A percentile compares a stretch with the other conserved stretches of the same genome.
phyloP scores from a whole-genome alignment of 2,329 filamentous ascomycete species.

The Trichoderma sp. region DNA sequence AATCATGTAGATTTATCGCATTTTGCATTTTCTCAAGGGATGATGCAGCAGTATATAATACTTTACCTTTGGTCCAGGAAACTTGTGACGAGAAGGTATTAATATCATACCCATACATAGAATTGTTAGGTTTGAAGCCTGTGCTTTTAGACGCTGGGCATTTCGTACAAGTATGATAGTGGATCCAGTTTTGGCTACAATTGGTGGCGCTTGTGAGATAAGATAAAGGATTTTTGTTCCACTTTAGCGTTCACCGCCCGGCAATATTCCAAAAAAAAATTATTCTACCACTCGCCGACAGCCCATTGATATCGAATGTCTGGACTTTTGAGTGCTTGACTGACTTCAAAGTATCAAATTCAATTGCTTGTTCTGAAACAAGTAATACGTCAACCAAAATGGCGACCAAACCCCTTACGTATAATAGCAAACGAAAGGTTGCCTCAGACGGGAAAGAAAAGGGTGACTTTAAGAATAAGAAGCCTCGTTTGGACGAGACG shows the following conservation, averaged over 20 bases:
- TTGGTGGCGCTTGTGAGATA: neutral
- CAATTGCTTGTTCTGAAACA: slow-evolving; percentile 10
- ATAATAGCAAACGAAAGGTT: slow-evolving; percentile 60
- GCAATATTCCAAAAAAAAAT: slow-evolving; percentile 34
- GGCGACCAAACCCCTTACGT: slow-evolving; percentile 50
- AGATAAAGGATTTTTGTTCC: neutral
- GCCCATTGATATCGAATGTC: slow-evolving; percentile 24
- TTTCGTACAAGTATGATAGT: neutral
- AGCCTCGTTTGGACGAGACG: slow-evolving; percentile 43
- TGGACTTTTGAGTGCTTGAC: neutral
- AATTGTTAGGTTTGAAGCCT: neutral
- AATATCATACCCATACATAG: neutral
- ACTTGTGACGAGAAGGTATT: neutral
- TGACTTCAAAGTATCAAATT: neutral
- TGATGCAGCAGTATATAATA: neutral
- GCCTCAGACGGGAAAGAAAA: slow-evolving; percentile 46
- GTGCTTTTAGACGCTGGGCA: neutral
- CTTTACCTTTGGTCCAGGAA: neutral
- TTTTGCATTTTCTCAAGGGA: neutral
- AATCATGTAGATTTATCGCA: neutral
- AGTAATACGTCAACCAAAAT: slow-evolving; percentile 37
- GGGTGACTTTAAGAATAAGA: slow-evolving; percentile 49
- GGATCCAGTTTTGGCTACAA: neutral
- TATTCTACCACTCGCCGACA: slow-evolving; percentile 18
- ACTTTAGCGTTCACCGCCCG: slow-evolving; percentile 37